These are phyloP conservation scores for Zymoseptoria brevis DNA, from an alignment of 2,329 filamentous ascomycete genomes.

Conservation along the genomic window DNA sequence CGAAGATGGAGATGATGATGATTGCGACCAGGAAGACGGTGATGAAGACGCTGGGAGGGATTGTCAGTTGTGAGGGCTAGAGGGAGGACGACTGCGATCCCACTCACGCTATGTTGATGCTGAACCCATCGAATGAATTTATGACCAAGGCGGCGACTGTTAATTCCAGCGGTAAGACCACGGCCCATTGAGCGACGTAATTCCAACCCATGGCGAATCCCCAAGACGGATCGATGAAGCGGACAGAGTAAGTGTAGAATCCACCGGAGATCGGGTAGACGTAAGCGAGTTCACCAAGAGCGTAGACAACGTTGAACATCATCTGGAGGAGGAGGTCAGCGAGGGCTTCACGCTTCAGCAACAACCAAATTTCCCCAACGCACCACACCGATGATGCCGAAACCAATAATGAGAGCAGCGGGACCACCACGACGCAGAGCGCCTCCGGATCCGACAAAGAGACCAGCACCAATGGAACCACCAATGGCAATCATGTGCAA, in stretches of 20 bases:
- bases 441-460: slow-evolving; percentile 46
- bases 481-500: slow-evolving; percentile 31
- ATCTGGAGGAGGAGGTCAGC: slow-evolving; percentile 16
- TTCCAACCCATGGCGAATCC: slow-evolving; percentile 27
- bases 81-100: not conserved
- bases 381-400: slow-evolving; percentile 28
- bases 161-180: slow-evolving; percentile 22
- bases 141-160: slow-evolving; percentile 20
- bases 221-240: slow-evolving; percentile 39
- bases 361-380: too few species aligned
- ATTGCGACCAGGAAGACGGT: slow-evolving; percentile 19
- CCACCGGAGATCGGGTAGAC: slow-evolving; percentile 36
- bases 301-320: slow-evolving; percentile 37
- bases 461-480: slow-evolving; percentile 43
- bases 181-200: slow-evolving; percentile 24
- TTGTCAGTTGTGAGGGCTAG: not conserved
- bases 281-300: slow-evolving; percentile 35
- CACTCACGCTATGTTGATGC: slow-evolving; percentile 12
- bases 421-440: slow-evolving; percentile 44
- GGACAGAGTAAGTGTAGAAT: slow-evolving; percentile 34
- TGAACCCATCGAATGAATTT: slow-evolving; percentile 19
- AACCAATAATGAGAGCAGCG: slow-evolving; percentile 31
- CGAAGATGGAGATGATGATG: slow-evolving; percentile 22
- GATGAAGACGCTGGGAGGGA: slow-evolving; percentile 12
- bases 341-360: not conserved